Base-by-base conservation (phyloP, 805 yeast genomes). In the Torulaspora maleeae region DNA sequence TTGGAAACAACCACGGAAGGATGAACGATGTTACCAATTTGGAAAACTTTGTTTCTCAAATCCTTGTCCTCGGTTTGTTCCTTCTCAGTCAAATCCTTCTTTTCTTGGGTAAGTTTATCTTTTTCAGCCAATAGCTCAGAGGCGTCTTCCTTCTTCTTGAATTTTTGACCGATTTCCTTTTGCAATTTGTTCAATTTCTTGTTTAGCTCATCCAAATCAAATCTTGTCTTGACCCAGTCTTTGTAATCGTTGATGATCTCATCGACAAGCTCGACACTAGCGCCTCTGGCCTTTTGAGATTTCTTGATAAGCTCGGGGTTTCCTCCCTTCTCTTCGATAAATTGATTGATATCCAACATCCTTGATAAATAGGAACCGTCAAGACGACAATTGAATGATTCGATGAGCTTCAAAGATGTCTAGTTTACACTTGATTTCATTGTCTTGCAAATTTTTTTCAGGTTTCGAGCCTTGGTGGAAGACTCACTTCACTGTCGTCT, bases 251-350 rank as follows among this genome's bases (percentile, higher is more conserved):
- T 76, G 64, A 93, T 87, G 66, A 93, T 90, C 72, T 91, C 96
- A 67, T 93, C 99, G 42, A 93, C 98, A 43, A 93, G 63, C 70
- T 93, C 99, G 43, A 90, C 98, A 28, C 93, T 73, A 58, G 79
- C 98, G 51, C 95, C 95, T 75, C 99, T 88, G 51, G 95, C 95
- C 68, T 73, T 80, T 70, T 93, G 99, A 30, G 97, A 90, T 61
- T 73, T 79, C 67, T 84, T 84, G 65, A 93, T 88, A 44, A 74
- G 74, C 56, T 90, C 91, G 35, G 99, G 96, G 68, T 90, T 80
- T 52, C 99, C 99, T 48, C 99, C 99, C 71, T 89, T 91, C 65
- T 93, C 99, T 58, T 82, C 95, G 58, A 93, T 83, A 67, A 93
- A 93, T 64, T 86, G 85, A 55, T 83, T 75, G 55, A 93, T 87